phyloP scores from a whole-genome alignment of 306 rosid genomes.

The Malus asiatica region DNA sequence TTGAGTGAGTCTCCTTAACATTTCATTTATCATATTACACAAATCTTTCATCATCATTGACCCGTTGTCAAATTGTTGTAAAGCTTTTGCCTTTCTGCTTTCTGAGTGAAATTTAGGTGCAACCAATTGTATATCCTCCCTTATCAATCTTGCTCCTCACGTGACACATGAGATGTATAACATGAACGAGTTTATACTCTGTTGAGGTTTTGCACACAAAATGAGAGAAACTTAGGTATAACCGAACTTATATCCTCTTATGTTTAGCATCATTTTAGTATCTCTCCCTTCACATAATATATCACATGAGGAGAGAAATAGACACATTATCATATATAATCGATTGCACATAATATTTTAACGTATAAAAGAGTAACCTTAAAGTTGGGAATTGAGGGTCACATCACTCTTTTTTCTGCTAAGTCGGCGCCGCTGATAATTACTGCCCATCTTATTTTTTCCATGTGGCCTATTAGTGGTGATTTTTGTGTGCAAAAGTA shows the following conservation, averaged over 20 bases:
- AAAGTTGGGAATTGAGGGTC: background rate
- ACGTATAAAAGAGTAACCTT: background rate
- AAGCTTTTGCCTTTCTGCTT: background rate
- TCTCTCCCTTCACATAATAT: accelerated
- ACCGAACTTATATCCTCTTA: accelerated
- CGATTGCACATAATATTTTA: too few relatives aligned
- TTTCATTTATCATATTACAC: background rate
- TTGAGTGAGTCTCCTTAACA: too few relatives aligned
- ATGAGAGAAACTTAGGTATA: background rate
- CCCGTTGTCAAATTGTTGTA: background rate
- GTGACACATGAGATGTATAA: background rate
- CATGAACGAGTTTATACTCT: too few relatives aligned
- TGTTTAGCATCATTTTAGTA: too few relatives aligned
- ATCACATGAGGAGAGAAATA: too few relatives aligned
- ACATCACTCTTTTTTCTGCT: background rate
- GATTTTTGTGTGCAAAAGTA: background rate
- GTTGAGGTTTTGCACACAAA: too few relatives aligned
- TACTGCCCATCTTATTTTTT: background rate
- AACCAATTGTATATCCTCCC: too few relatives aligned
- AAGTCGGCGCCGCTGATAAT: background rate
- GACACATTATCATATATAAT: too few relatives aligned
- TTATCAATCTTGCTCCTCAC: background rate
- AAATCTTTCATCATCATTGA: background rate
- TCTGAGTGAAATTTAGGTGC: too few relatives aligned
- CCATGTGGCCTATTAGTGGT: background rate